Evolutionary conservation across 768 basidiomycete species (phyloP), one percentile per base, ranked within the genome.

Genomic region (Lentinula raphanica): DNA sequence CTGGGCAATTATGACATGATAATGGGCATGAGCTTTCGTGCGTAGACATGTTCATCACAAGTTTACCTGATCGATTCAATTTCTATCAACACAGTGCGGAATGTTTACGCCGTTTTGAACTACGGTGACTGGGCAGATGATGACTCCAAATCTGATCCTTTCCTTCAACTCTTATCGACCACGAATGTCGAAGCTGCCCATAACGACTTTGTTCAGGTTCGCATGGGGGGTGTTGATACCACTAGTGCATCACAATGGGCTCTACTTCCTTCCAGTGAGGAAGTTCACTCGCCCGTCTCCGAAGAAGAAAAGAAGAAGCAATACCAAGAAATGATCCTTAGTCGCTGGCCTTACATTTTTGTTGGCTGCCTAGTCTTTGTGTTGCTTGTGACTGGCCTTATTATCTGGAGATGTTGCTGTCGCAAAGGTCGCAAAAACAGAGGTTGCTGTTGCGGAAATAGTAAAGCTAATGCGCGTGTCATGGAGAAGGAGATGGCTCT

Each of bases 1-100:
- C 79, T 88, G 27, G 87, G 88, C 61, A 79, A 87, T 66, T 92
- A 88, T 62, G 90, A 92, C 63, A 85, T 91, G 77, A 89, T 92
- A 64, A 78, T 91, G 49, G 90, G 90, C 62, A 90, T 90, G 88
- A 80, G 79, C 55, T 90, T 92, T 74, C 58, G 89, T 91, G 70
- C 63, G 87, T 70, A 12, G 36, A 19, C 12, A 32, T 29, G n/a
- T 9, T 54, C 23, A 12, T 40, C 23, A 3, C 44, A 19, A 13
- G 7, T 19, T n/a, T 15, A 27, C 7, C 25, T 28, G 29, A 27
- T 42, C 49, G 32, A 23, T 23, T 27, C 35, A 44, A 44, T 49
- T 64, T 35, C 68, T 49, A 11, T 44, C 17, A 49, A 46, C 51
- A 27, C 61, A 92, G 90, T 92, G 60, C 87, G 90, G 13, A 92